Percentiles rank a stretch among this genome's conserved stretches.
phyloP scores from a whole-genome alignment of 805 yeast genomes.

The Barnettozyma salicaria region DNA sequence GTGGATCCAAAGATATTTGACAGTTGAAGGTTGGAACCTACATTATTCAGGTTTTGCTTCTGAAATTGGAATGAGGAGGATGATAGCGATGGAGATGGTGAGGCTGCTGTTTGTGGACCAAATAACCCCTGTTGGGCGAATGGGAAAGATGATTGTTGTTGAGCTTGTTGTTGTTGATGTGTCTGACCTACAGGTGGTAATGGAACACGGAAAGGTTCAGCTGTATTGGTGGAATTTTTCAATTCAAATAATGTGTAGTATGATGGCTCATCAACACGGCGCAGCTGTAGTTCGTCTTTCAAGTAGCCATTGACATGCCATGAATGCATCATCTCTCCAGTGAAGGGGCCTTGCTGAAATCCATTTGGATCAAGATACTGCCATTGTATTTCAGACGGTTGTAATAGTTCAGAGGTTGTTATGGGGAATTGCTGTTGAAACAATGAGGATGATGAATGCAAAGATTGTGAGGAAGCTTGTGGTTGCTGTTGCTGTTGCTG shows the following conservation, averaged over 20 bases:
- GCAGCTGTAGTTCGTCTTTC: constrained; percentile 45
- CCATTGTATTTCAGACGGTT: constrained; percentile 54
- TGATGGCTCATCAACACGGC: constrained; percentile 49
- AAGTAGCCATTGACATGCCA: constrained; percentile 67
- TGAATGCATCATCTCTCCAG: constrained; percentile 65
- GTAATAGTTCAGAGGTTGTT: constrained; percentile 19
- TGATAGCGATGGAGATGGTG: not conserved
- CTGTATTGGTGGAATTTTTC: constrained; percentile 44
- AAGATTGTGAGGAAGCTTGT: not conserved
- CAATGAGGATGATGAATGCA: constrained; percentile 1
- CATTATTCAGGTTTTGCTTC: not conserved
- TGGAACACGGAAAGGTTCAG: constrained; percentile 64
- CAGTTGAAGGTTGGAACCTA: constrained; percentile 1
- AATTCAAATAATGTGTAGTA: constrained; percentile 51
- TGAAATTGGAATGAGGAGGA: not conserved
- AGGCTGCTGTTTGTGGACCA: not conserved
- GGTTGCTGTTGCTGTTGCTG: constrained; percentile 12
- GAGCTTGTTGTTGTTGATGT: constrained; percentile 5
- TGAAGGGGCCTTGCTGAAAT: constrained; percentile 76
- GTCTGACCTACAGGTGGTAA: constrained; percentile 31
- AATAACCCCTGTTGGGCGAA: not conserved
- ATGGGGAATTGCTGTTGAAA: constrained; percentile 7
- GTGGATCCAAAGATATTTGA: constrained; percentile 1
- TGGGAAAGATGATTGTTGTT: constrained; percentile 7
- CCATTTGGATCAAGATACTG: constrained; percentile 65